Conservation (phyloP, 1,139 yeast genomes). For the Hyphopichia fennica region DNA sequence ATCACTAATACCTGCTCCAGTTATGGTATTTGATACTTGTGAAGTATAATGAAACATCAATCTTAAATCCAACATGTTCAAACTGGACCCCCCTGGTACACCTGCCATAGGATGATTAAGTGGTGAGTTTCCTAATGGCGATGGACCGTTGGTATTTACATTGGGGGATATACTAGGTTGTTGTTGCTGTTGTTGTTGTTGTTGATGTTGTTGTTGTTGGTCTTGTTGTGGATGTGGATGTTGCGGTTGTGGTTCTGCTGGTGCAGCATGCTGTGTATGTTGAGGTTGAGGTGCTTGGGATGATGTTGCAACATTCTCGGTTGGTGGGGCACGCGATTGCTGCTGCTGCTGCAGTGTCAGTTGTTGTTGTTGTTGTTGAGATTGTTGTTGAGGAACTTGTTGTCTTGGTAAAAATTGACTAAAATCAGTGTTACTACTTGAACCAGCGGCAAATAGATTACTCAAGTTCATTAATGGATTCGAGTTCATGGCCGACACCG, state of each 20-base stretch:
- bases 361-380: constrained; percentile 4
- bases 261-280: constrained; percentile 13
- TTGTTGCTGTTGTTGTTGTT: constrained; percentile 2
- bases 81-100: constrained; percentile 17
- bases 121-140: constrained; percentile 8
- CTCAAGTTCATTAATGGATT: constrained; percentile 2
- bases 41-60: constrained; percentile 87
- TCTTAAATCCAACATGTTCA: constrained; percentile 76
- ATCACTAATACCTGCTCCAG: constrained; percentile 88
- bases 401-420: background rate
- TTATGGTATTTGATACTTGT: constrained; percentile 80
- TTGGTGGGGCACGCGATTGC: too few relatives aligned
- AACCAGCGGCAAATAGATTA: background rate
- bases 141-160: constrained; percentile 16
- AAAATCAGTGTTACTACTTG: background rate
- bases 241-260: constrained; percentile 5
- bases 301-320: too few relatives aligned
- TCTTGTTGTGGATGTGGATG: constrained; percentile 4
- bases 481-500: constrained; percentile 1
- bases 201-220: constrained; percentile 6
- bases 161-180: constrained; percentile 32
- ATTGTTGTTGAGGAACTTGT: background rate
- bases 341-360: constrained; percentile 8
- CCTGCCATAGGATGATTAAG: constrained; percentile 16
- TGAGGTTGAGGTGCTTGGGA: too few relatives aligned